Percentiles rank a stretch among this genome's conserved stretches.
Evolutionary conservation across 192 early-diverging fungal species (phyloP).

Genomic region (Umbelopsis ramanniana): DNA sequence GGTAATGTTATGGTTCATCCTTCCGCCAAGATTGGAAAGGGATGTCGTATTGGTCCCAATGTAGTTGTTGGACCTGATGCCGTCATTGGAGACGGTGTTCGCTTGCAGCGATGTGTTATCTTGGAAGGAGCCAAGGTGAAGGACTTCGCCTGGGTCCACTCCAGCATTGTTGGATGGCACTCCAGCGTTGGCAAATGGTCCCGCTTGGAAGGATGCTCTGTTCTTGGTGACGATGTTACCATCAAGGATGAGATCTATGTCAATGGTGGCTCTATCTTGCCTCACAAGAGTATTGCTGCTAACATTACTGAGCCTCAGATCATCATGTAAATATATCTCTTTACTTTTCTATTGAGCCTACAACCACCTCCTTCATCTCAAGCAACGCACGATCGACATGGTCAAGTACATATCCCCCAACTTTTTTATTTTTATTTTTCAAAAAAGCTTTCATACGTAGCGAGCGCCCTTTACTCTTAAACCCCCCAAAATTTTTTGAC

Average conservation of each 20-base stretch:
- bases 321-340: conserved; percentile 79
- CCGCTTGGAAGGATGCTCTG: conserved; percentile 92
- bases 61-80: conserved; percentile 94
- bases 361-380: neutral
- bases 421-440: neutral
- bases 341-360: neutral
- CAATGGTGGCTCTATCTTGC: conserved; percentile 95
- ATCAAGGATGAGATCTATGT: conserved; percentile 92
- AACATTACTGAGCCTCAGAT: conserved; percentile 94
- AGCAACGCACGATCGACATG: neutral
- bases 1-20: conserved; percentile 95
- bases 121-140: conserved; percentile 84
- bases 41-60: conserved; percentile 97
- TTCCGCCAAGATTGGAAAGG: conserved; percentile 90
- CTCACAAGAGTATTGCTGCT: conserved; percentile 90
- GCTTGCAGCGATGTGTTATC: conserved; percentile 87
- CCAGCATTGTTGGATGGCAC: conserved; percentile 95
- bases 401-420: conserved; percentile 6
- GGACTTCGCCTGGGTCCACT: conserved; percentile 91
- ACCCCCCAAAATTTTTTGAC: neutral
- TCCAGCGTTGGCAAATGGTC: conserved; percentile 94
- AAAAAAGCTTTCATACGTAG: neutral
- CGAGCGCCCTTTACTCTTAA: neutral
- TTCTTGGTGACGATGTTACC: conserved; percentile 97
- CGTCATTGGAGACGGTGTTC: conserved; percentile 92